Evolutionary conservation across 2,329 filamentous ascomycete genomes (phyloP), one percentile per base, ranked within the genome.

Genomic region (Colletotrichum caudatum): DNA sequence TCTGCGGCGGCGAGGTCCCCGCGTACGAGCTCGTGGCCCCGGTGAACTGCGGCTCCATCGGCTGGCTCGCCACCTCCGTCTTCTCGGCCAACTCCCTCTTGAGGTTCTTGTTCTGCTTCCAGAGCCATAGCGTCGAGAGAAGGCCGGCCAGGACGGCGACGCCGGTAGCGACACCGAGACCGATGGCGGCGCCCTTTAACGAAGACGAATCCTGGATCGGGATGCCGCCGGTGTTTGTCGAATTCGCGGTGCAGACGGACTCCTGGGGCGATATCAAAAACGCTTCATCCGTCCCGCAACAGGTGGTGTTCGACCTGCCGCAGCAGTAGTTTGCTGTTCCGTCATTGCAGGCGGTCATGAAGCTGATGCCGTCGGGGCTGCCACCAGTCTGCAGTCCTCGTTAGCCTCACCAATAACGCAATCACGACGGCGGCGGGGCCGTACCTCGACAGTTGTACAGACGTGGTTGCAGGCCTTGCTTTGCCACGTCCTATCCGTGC

Each of bases 261-360:
- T 71, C 73, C 66, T 77, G 75, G 3, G 74, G 73, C 26, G 76
- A 71, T 35, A 79, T 73, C 2, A 50, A 35, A 35, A 79, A 70
- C 39, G 78, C 77, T 0, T 48, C 37, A 0, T 72, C 20, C 39
- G 78, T 78, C n/a, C 76, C 77, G 58, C 78, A 80, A 71, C 78
- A 80, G 26, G 74, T 74, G 7, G 75, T 75, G 61, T 78, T 76
- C 20, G 76, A 72, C 16, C 67, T 60, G 14, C 80, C 79, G 33
- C 79, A 81, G 74, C 81, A 81, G 46, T 78, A 78, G 5, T 72
- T 78, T 5, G 74, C 73, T 1, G 78, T 76, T 35, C 78, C 80
- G 7, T 78, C 74, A 26, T 64, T 67, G 35, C 70, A 72, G 3
- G 66, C 46, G 20, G 70, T 72, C 37, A 72, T 61, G 44, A 72